Evolutionary conservation across 176 grass and related monocot genomes (phyloP).

Genomic region (Musa beccarii): DNA sequence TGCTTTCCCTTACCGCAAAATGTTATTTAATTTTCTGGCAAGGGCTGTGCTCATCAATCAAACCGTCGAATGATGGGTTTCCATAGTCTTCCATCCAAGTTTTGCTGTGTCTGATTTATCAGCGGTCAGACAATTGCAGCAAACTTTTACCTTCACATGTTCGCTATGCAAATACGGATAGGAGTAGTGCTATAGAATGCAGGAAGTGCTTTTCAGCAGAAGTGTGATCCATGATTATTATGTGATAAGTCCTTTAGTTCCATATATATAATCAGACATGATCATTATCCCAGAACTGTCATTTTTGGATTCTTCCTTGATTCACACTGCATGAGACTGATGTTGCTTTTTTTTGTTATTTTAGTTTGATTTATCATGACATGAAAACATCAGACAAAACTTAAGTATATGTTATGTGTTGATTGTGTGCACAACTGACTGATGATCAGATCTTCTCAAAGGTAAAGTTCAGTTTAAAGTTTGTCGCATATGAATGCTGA

Average conservation of each 20-base stretch:
- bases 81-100: no score
- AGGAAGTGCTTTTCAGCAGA: background rate
- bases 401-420: background rate
- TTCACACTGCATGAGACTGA: background rate
- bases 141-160: background rate
- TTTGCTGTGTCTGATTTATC: no score
- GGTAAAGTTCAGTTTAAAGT: background rate
- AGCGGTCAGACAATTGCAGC: no score
- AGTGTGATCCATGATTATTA: background rate
- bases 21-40: no score
- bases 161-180: background rate
- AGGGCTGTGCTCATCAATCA: no score
- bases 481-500: background rate
- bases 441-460: no score
- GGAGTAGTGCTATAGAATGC: background rate
- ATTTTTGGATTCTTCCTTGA: background rate
- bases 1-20: no score
- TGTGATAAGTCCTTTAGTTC: background rate
- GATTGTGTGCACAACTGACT: background rate
- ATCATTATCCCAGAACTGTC: background rate
- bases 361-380: background rate
- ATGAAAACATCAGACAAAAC: background rate
- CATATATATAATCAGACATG: no score
- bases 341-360: background rate
- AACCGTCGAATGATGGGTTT: no score